Conservation (phyloP, 176 grass and related monocot genomes). For the Musa beccarii region DNA sequence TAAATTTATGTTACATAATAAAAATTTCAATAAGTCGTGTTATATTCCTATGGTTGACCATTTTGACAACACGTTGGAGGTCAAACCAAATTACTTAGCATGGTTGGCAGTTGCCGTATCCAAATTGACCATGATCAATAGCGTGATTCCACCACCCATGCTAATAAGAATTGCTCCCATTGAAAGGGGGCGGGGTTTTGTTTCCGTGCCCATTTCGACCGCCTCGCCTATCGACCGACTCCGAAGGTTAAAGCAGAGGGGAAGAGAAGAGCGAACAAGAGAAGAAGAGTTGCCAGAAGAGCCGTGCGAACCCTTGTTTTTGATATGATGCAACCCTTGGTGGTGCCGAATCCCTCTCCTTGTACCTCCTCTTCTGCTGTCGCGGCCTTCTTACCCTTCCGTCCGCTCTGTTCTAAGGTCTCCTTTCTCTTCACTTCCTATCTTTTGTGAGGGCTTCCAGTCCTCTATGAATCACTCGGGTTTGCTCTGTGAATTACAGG, state of each 20-base stretch:
- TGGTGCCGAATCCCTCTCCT: background rate
- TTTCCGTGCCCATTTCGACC: too few species aligned
- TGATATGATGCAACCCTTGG: background rate
- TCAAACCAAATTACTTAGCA: too few species aligned
- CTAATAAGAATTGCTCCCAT: too few species aligned
- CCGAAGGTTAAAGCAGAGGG: background rate
- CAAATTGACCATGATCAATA: too few species aligned
- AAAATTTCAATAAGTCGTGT: too few species aligned
- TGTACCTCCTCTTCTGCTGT: background rate
- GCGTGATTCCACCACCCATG: too few species aligned
- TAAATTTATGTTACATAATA: too few species aligned
- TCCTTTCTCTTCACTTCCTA: background rate
- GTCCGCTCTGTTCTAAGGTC: background rate
- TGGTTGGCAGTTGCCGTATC: too few species aligned
- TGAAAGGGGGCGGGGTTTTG: too few species aligned
- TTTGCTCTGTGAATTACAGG: slow-evolving; percentile 12
- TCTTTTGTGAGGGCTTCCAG: background rate
- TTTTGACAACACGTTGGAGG: too few species aligned
- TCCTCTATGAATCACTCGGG: background rate
- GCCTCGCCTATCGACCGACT: too few species aligned
- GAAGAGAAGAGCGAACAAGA: background rate
- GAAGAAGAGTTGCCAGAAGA: background rate
- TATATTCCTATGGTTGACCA: too few species aligned
- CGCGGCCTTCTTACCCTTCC: background rate
- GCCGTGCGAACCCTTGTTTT: background rate